Base-by-base conservation (phyloP, 139 green algal genomes). In the Chlorella sp. region DNA sequence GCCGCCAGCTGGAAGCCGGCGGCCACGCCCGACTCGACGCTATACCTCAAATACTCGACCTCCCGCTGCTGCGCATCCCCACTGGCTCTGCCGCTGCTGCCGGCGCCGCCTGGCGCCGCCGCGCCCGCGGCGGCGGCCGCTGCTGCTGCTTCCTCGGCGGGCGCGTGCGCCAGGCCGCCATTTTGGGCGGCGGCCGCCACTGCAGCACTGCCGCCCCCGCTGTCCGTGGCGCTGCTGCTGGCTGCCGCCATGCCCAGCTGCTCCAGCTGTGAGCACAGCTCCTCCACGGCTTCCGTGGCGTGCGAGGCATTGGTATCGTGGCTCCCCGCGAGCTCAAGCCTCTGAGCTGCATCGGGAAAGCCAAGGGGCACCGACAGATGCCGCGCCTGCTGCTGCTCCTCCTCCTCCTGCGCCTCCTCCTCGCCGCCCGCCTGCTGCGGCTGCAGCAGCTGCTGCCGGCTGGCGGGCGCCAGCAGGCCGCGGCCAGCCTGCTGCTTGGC, bases 1-100 rank as follows among this genome's bases (percentile, higher is more conserved):
- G 88, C 82, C 0, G 96, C 95, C 56, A 98, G 62, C 81, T 98
- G 91, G 77, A 98, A 99, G 42, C 96, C 96, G 9, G 91, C 71
- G 31, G 88, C 80, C 40, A 97, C 82, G 23, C 93, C 93, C 5
- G 88, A 89, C 79, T 93, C 84, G 5, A 97, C 61, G 9, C 73
- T 62, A n/a, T 77, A 77, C 14, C 72, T 35, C 23, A 78, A 35
- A 35, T 78, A 78, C 45, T 78, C 72, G n/a, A 78, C 25, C 63
- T n/a, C 27, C 64, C 5, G 2, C 66, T 31, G n/a, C 12, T 29
- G 19, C 45, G 66, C 31, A 45, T 21, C 59, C n/a, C 59, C 59
- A 14, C 19, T 43, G 31, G 9, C 25, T 45, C 67, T 73, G 64
- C 64, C 64, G 11, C 31, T 38, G n/a, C n/a, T n/a, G n/a, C n/a